phyloP scores from a whole-genome alignment of 495 filamentous ascomycete genomes.

The Penicillium arizonense region DNA sequence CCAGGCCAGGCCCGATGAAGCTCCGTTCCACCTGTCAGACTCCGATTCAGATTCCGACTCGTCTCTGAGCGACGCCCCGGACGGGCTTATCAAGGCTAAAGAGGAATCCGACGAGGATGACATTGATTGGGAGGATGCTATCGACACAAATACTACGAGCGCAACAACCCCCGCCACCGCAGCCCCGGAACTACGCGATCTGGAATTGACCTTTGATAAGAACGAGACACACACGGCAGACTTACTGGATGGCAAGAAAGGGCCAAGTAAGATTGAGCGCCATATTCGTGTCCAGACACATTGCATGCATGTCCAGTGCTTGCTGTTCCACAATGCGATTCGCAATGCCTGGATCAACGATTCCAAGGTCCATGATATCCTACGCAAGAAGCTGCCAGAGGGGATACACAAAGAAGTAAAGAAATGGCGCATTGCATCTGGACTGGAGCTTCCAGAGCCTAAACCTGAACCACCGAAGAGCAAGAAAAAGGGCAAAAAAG shows the following conservation, averaged over 20 bases:
- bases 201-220: slow-evolving; percentile 73
- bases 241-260: slow-evolving; percentile 72
- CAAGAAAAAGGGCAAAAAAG: slow-evolving; percentile 45
- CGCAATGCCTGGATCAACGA: slow-evolving; percentile 89
- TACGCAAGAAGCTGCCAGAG: slow-evolving; percentile 68
- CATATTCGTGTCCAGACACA: slow-evolving; percentile 75
- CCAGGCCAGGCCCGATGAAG: slow-evolving; percentile 24
- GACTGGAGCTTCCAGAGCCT: slow-evolving; percentile 49
- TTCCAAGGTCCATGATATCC: slow-evolving; percentile 68
- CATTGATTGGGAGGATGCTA: slow-evolving; percentile 87
- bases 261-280: slow-evolving; percentile 79
- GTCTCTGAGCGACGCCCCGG: slow-evolving; percentile 60
- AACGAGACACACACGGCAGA: slow-evolving; percentile 56
- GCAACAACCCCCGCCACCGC: slow-evolving; percentile 26
- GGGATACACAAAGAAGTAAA: slow-evolving; percentile 69
- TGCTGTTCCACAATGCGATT: slow-evolving; percentile 85
- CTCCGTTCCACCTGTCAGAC: slow-evolving; percentile 9
- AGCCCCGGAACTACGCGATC: slow-evolving; percentile 48
- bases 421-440: slow-evolving; percentile 67
- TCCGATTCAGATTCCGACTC: slow-evolving; percentile 56
- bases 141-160: slow-evolving; percentile 39
- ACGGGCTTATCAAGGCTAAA: slow-evolving; percentile 18
- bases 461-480: slow-evolving; percentile 29
- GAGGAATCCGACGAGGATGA: slow-evolving; percentile 56
- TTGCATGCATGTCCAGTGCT: slow-evolving; percentile 81